These are phyloP conservation scores for Ophiosphaerella korrae DNA, from an alignment of 2,329 filamentous ascomycete genomes.

Conservation along the genomic window DNA sequence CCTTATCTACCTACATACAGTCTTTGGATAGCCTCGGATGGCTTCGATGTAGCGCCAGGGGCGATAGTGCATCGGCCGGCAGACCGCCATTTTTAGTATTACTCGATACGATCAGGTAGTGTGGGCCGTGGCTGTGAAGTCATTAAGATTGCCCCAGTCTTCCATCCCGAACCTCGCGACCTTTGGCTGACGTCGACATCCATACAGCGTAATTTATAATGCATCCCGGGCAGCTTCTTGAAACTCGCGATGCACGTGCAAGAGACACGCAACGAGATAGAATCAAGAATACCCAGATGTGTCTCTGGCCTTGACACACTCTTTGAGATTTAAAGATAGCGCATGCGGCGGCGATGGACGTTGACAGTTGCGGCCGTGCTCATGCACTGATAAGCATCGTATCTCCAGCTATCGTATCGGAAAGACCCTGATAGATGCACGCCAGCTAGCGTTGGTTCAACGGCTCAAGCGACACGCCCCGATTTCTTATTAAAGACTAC, in stretches of 20 bases:
- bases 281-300: too few species aligned
- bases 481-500: conserved; percentile 10
- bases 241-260: background rate
- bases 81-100: conserved; percentile 20
- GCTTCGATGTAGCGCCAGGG: conserved; percentile 23
- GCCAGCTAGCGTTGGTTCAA: conserved; percentile 37
- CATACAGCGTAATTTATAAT: conserved; percentile 2
- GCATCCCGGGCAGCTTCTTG: background rate
- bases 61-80: conserved; percentile 18
- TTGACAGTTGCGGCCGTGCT: conserved; percentile 1
- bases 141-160: conserved; percentile 32
- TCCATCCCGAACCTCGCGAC: conserved; percentile 18
- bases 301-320: too few species aligned
- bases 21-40: conserved; percentile 18
- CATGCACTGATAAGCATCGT: conserved; percentile 29
- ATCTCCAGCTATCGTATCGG: conserved; percentile 11
- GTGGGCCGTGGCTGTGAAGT: conserved; percentile 28
- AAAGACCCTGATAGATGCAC: conserved; percentile 30
- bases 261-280: background rate
- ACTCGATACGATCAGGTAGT: conserved; percentile 43
- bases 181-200: conserved; percentile 18
- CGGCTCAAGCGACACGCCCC: conserved; percentile 24
- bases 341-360: background rate
- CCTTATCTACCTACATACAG: conserved; percentile 39
- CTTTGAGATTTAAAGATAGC: too few species aligned